Evolutionary conservation across 1,139 yeast species (phyloP), one percentile per base, ranked within the genome.

Genomic region (Suzukiozyma palmioleophila): DNA sequence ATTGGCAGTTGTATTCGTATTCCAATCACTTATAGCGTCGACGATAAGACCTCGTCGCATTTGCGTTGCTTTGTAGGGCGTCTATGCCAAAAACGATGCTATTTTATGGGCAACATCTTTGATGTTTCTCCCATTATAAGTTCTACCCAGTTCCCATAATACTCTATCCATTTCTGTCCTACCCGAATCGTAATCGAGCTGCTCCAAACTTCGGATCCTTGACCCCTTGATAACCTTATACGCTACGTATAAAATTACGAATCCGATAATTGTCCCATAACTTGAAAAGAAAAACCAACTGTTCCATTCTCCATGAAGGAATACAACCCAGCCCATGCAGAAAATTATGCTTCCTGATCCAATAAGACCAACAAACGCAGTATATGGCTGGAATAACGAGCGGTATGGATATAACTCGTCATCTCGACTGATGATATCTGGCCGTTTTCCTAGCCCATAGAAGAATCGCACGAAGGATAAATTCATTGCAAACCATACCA

Each of bases 401-500:
- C 76, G 72, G 56, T 81, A 84, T 0, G 95, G 94, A 55, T 84
- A 86, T n/a, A 79, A 65, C 32, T 74, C 73, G 51, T 81, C 85
- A 46, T 79, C 71, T 47, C 88, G 62, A 41, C 73, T 66, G 30
- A 81, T 76, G 34, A 81, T 80, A 54, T 81, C 87, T 0, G 85
- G 85, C 39, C 94, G 64, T 39, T 75, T 59, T 48, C 77, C 69
- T 43, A 87, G 62, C 0, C 90, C 95, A 49, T 74, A 73, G 57
- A 75, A 82, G 52, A 85, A 87, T 39, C 96, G 62, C 26, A 85
- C 61, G 53, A 74, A 87, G 2, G 92, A 75, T 13, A 85, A 58
- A 49, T 88, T 81, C 84, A 87, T 83, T 4, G 90, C 86, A 42
- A 81, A 77, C 95, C 95, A 87, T 38, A 83, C 85, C 26, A 86